Percentiles rank a stretch among this genome's conserved stretches.
Evolutionary conservation across 2,329 filamentous ascomycete species (phyloP).

Genomic region (Cladosporium phlei): DNA sequence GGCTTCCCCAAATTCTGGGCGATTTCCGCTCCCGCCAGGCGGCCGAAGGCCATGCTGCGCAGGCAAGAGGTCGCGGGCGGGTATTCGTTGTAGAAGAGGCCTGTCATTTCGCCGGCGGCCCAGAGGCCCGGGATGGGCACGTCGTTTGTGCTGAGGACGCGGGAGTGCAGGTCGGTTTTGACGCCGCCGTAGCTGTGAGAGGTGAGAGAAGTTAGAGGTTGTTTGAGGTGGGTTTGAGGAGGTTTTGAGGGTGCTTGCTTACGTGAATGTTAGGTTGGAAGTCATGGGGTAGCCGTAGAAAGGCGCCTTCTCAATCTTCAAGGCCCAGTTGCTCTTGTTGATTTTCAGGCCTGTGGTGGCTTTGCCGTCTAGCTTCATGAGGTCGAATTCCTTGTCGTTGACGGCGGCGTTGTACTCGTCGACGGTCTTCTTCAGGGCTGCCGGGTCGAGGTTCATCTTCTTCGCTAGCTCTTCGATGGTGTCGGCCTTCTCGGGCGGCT

Average conservation of each 20-base stretch:
- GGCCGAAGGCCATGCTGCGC: constrained; percentile 31
- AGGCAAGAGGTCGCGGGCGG: constrained; percentile 32
- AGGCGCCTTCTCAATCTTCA: constrained; percentile 34
- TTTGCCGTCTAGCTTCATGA: constrained; percentile 41
- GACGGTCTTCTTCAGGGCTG: constrained; percentile 36
- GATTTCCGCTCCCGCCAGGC: constrained; percentile 30
- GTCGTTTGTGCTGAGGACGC: constrained; percentile 37
- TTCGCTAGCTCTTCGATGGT: constrained; percentile 38
- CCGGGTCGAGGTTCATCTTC: constrained; percentile 36
- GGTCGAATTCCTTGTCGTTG: constrained; percentile 37
- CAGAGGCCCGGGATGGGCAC: constrained; percentile 36
- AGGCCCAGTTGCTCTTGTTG: constrained; percentile 41
- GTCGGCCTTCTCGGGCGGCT: constrained; percentile 37
- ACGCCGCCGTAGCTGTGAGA: constrained; percentile 35
- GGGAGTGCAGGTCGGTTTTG: constrained; percentile 37
- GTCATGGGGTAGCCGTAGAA: constrained; percentile 37
- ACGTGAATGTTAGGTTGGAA: constrained; percentile 28
- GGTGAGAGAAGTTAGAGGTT: constrained; percentile 1
- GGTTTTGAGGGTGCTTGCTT: constrained; percentile 11
- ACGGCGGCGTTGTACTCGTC: constrained; percentile 38
- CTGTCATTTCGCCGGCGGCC: constrained; percentile 33
- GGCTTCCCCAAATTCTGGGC: constrained; percentile 22
- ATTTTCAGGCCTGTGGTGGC: constrained; percentile 34
- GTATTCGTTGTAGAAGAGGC: constrained; percentile 35
- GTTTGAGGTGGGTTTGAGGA: neutral